Evolutionary conservation across 371 early-diverging fungal species (phyloP), one percentile per base, ranked within the genome.

Genomic region (Apophysomyces ossiformis): DNA sequence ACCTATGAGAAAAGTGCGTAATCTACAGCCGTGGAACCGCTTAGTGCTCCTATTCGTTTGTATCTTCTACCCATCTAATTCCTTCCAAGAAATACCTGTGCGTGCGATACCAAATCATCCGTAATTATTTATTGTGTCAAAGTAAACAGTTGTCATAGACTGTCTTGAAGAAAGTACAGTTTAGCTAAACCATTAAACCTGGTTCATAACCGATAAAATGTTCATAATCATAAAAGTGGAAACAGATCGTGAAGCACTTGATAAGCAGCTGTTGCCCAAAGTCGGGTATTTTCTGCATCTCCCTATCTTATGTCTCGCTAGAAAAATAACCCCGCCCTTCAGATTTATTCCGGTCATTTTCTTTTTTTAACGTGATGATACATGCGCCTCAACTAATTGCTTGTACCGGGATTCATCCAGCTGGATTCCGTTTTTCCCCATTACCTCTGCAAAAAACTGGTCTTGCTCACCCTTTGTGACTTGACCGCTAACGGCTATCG

Each of bases 391-490:
- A 12, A 79, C 44, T 32, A 82, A 57, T 60, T 79, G 80, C 12
- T 71, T 78, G 64, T 73, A 82, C 45, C 75, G 70, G 16, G 71
- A 66, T 35, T 71, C 62, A 61, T 78, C 79, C 41, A 80, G 69
- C 43, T 75, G 74, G 13, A 79, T 68, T 65, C 72, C 75, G 41
- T 70, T 76, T 39, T 66, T 70, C 8, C 82, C 82, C n/a, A 83
- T 60, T 12, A 83, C 73, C 37, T 83, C 84, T 43, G 77, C 73
- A 62, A 83, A 83, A 15, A 83, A 83, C 5, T 74, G 76, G 37
- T 83, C 79, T 50, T 83, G 77, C 47, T 79, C 81, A 12, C 78
- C 81, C 58, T 77, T 71, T 5, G 79, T 81, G 8, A 83, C 77
- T 62, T 77, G 69, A 1, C 84, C 84, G 62, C 76, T 79, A 8